Conservation (phyloP, 179 eudicot genomes). For the Pouteria campechiana region DNA sequence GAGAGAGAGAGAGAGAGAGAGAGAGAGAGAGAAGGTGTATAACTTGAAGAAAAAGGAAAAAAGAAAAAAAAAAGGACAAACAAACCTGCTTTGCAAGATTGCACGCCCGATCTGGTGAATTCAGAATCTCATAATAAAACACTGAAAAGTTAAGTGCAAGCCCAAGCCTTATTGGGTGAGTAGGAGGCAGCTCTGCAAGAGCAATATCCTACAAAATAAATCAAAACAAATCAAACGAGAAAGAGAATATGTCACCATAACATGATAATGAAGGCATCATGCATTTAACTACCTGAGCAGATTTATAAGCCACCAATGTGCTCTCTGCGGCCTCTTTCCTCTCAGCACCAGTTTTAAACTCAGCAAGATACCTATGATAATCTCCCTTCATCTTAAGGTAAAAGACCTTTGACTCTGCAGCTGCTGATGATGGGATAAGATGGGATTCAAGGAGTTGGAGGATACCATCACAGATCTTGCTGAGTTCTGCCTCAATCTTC, state of each 20-base stretch:
- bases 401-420: slow-evolving; percentile 42
- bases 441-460: slow-evolving; percentile 29
- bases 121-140: slow-evolving; percentile 41
- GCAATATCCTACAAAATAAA: slow-evolving; percentile 30
- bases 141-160: slow-evolving; percentile 45
- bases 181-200: slow-evolving; percentile 32
- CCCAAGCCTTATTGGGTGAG: slow-evolving; percentile 47
- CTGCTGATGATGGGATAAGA: slow-evolving; percentile 29
- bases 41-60: slow-evolving; percentile 1
- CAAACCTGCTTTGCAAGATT: slow-evolving; percentile 36
- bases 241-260: background rate
- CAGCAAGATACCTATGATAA: slow-evolving; percentile 32
- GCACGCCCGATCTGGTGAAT: slow-evolving; percentile 52
- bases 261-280: background rate
- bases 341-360: slow-evolving; percentile 39
- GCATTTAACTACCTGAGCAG: slow-evolving; percentile 31
- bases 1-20: background rate
- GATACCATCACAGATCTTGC: slow-evolving; percentile 42
- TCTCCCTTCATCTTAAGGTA: slow-evolving; percentile 49
- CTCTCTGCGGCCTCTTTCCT: slow-evolving; percentile 47
- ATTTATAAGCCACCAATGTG: slow-evolving; percentile 35
- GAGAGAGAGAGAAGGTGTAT: slow-evolving; percentile 5
- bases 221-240: background rate
- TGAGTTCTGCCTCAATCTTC: slow-evolving; percentile 35
- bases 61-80: background rate